Base-by-base conservation (phyloP, 495 filamentous ascomycete species). In the Evernia prunastri region DNA sequence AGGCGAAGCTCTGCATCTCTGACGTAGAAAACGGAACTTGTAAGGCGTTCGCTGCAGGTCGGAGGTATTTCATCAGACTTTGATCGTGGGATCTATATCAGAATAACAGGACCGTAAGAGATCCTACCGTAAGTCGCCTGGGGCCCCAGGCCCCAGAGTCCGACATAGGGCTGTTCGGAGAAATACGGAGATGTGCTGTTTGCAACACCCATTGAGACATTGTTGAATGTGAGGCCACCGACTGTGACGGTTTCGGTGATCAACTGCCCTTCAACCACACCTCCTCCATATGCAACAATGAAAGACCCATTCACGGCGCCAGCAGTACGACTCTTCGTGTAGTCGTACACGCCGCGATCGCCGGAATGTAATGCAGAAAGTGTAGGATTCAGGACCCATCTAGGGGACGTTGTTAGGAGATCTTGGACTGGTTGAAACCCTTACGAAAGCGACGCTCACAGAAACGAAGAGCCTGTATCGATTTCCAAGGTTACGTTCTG, bases 391-490 rank as follows among this genome's bases (percentile, higher is more conserved):
- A 54, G 51, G 17, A 54, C 51, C 51, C 51, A 54, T 18, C 51
- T 54, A 35, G 5, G 51, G 15, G 15, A 35, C 20, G 15, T 6
- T 33, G 17, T 54, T 54, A 54, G 51, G 20, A n/a, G 13, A 11
- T 33, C 17, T 54, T 33, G 17, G 15, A 33, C 47, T 15, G 3
- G 15, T 33, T 4, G 33, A 17, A 54, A 20, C 1, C 9, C 51
- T 54, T 33, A 33, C 29, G 15, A 33, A 17, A 54, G 6, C 27
- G 23, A 3, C 5, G 29, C 51, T 54, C 51, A 54, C 51, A 54
- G 29, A 7, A 54, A 54, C 5, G 51, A 54, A 54, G 51, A 54
- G 51, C 51, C 51, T 54, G 51, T 54, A 29, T 54, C 51, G 3
- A 54, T 29, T 31, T 54, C 51, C 27, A 54, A 20, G 29, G 29